A percentile compares a stretch with the other conserved stretches of the same genome.
Conservation (phyloP, 441 rosid species). For the Arabidopsis hybrid region DNA sequence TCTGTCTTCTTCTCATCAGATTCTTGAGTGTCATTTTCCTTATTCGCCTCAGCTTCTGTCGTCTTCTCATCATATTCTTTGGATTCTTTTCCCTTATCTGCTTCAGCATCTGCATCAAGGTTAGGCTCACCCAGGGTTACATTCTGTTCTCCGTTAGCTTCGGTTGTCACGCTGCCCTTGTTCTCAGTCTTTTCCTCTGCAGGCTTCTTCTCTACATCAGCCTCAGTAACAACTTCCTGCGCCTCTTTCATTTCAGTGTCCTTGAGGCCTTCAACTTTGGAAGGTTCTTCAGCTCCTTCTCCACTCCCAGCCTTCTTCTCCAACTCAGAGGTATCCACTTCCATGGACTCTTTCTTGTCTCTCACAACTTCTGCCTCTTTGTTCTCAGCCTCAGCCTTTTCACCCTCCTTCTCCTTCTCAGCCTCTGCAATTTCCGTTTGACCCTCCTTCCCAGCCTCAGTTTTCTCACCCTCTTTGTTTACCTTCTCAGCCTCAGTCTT, state of each 20-base stretch:
- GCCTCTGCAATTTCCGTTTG: slow-evolving; percentile 29
- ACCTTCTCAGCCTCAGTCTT: slow-evolving; percentile 14
- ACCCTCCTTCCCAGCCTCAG: not conserved
- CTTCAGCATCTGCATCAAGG: slow-evolving; percentile 39
- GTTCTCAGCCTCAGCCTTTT: slow-evolving; percentile 8
- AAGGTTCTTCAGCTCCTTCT: slow-evolving; percentile 20
- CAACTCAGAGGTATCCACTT: slow-evolving; percentile 44
- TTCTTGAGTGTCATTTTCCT: not conserved
- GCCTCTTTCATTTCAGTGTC: slow-evolving; percentile 50
- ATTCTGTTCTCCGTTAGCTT: slow-evolving; percentile 34
- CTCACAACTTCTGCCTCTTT: slow-evolving; percentile 40
- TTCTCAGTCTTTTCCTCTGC: slow-evolving; percentile 38
- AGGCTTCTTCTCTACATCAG: slow-evolving; percentile 39
- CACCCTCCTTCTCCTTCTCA: slow-evolving; percentile 16
- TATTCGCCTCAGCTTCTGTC: not conserved
- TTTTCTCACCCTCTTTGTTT: no score
- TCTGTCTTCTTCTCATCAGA: slow-evolving; percentile 26
- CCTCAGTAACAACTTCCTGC: slow-evolving; percentile 29
- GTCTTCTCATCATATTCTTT: slow-evolving; percentile 35
- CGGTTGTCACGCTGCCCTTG: slow-evolving; percentile 9
- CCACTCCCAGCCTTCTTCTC: slow-evolving; percentile 36
- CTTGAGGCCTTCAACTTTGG: slow-evolving; percentile 32
- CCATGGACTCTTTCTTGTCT: slow-evolving; percentile 39
- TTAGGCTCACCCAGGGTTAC: not conserved
- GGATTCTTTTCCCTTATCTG: slow-evolving; percentile 16